Conservation (phyloP, 805 yeast species). For the Starmerella asiatica region DNA sequence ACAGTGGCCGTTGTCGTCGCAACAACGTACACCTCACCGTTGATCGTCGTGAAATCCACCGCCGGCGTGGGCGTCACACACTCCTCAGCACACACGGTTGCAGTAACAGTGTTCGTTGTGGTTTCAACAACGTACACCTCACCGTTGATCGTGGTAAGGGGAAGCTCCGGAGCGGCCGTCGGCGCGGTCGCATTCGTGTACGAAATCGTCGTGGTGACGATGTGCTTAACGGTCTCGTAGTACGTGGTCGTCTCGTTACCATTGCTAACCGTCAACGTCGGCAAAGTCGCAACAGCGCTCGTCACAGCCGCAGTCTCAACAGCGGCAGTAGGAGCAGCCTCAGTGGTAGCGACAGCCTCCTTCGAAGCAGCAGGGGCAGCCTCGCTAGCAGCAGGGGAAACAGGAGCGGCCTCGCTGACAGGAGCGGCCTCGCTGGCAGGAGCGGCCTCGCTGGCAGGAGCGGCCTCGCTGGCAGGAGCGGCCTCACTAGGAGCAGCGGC, state of each 20-base stretch:
- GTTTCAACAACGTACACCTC: not conserved
- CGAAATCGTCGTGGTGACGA: not conserved
- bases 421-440: not conserved
- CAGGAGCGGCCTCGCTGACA: not conserved
- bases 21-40: not conserved
- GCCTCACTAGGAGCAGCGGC: slow-evolving; percentile 1
- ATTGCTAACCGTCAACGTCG: not conserved
- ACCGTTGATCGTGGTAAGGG: not conserved
- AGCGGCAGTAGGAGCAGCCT: not conserved
- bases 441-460: not conserved
- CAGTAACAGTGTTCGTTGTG: not conserved
- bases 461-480: not conserved
- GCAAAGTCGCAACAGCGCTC: not conserved
- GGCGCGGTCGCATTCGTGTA: not conserved
- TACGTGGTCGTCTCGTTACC: not conserved
- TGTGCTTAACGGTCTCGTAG: not conserved
- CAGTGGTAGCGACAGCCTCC: not conserved
- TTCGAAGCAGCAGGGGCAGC: not conserved
- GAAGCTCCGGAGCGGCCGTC: not conserved
- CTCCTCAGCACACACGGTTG: too few relatives aligned
- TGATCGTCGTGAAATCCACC: not conserved
- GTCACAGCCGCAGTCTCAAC: not conserved
- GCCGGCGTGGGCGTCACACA: too few relatives aligned
- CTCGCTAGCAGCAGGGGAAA: not conserved
- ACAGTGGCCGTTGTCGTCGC: not conserved